These are phyloP conservation scores for Tuber brumale DNA, from an alignment of 495 filamentous ascomycete genomes.

Conservation along the genomic window DNA sequence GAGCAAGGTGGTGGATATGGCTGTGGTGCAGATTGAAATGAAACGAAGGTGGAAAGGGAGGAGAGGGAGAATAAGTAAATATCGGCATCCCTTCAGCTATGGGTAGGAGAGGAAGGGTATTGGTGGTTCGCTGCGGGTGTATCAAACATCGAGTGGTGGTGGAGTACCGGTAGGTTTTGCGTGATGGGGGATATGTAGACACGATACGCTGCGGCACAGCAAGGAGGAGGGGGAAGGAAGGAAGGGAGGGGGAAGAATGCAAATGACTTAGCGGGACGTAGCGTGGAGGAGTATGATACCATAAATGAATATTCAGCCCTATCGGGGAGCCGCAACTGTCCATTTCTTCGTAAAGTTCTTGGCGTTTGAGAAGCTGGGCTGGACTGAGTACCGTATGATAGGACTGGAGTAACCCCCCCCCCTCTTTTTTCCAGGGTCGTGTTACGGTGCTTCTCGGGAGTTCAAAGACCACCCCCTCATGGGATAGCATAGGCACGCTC, in stretches of 20 bases:
- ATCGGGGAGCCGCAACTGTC: constrained; percentile 35
- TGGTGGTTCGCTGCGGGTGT: not conserved
- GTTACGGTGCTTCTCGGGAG: not conserved
- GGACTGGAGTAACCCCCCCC: not conserved
- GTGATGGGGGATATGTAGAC: not conserved
- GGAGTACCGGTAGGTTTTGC: not conserved
- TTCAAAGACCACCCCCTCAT: not conserved
- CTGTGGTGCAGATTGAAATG: not conserved
- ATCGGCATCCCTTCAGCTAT: not conserved
- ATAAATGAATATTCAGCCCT: constrained; percentile 23
- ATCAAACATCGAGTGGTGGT: not conserved
- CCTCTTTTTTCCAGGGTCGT: not conserved
- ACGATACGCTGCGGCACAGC: not conserved
- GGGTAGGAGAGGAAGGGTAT: not conserved
- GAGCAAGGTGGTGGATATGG: not conserved
- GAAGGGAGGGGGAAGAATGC: not conserved
- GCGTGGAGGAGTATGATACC: not conserved
- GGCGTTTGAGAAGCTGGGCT: not conserved
- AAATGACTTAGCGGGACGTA: not conserved
- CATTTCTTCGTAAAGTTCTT: not conserved
- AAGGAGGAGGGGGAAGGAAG: not conserved
- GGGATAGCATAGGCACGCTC: not conserved
- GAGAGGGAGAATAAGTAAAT: not conserved
- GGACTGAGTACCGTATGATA: not conserved
- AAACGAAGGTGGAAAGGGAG: not conserved